A percentile compares a stretch with the other conserved stretches of the same genome.
Evolutionary conservation across 106 monocot species (phyloP).

Genomic region (Vanilla planifolia): DNA sequence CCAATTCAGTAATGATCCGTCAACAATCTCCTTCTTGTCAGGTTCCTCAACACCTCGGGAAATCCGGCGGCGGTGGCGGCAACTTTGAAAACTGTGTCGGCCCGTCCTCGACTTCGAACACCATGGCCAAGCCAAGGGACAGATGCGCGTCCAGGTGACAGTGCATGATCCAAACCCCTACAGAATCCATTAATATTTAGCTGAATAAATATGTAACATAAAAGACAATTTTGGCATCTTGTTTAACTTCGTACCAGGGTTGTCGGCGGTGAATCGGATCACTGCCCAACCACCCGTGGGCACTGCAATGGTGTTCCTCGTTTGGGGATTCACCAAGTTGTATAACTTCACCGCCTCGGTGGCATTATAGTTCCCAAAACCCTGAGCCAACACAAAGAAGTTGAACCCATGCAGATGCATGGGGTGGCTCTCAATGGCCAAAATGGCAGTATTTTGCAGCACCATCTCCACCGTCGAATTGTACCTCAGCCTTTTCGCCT

Average conservation of each 20-base stretch:
- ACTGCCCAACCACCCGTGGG: constrained; percentile 75
- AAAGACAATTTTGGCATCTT: no score
- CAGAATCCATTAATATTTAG: neutral
- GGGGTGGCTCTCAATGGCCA: constrained; percentile 55
- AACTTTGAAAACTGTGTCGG: constrained; percentile 20
- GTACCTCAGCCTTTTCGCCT: constrained; percentile 48
- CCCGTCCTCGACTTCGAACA: constrained; percentile 49
- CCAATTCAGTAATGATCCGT: no score
- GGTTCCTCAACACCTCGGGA: constrained; percentile 28
- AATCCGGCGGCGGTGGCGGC: constrained; percentile 53
- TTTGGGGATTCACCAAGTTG: constrained; percentile 55
- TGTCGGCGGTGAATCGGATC: constrained; percentile 61
- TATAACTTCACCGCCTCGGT: constrained; percentile 18
- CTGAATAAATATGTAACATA: no score
- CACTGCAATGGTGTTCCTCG: constrained; percentile 65
- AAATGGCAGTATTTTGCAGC: constrained; percentile 64
- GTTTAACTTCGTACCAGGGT: constrained; percentile 47
- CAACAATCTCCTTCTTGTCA: no score
- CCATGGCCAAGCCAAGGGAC: constrained; percentile 35
- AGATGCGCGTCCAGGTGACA: constrained; percentile 61
- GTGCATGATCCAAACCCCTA: constrained; percentile 62
- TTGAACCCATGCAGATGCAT: constrained; percentile 65
- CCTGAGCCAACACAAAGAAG: constrained; percentile 65
- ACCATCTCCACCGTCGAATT: constrained; percentile 56
- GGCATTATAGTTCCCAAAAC: constrained; percentile 55